Base-by-base conservation (phyloP, 208 protist genomes). In the Leishmania arabica region DNA sequence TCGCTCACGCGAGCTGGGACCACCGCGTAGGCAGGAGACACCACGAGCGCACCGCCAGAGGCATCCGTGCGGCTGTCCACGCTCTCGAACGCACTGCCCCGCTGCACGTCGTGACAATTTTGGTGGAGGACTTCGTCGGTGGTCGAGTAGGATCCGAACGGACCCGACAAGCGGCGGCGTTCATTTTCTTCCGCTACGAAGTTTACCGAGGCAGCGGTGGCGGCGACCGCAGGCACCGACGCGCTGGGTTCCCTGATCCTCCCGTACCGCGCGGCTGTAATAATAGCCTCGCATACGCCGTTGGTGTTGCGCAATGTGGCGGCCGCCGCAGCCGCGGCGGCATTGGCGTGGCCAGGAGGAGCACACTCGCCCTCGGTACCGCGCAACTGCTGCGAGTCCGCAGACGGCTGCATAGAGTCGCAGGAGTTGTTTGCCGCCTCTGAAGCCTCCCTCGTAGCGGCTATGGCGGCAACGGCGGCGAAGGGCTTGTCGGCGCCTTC, bases 261-360 rank as follows among this genome's bases (percentile, higher is more conserved):
- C 3, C 73, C 73, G 58, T 49, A 69, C 58, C 49, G 75, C 11
- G 75, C 75, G 54, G 75, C 75, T 0, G 42, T 54, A 17, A 78
- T 37, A n/a, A 78, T 64, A 1, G 53, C 40, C 56, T 78, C 75
- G 47, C 75, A 78, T 58, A 78, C 54, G 19, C 75, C 75, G 21
- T 78, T 78, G 54, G 75, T 78, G 45, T 78, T 78, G 40, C 0
- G 13, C 34, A 11, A 11, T 27, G 65, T 6, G 65, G 13, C 31
- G 21, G 37, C 17, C 37, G 13, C 31, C 7, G 37, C 17, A 37
- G 65, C 65, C 37, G 13, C 31, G 21, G 37, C 17, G 65, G 65
- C 65, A 9, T 70, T 27, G n/a, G 60, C n/a, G 60, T 19, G 8
- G 60, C 11, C 60, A 66, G 60, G 0, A n/a, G n/a, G n/a, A 24